Conservation (phyloP, 2,329 filamentous ascomycete species). For the Colletotrichum lindemuthianum region DNA sequence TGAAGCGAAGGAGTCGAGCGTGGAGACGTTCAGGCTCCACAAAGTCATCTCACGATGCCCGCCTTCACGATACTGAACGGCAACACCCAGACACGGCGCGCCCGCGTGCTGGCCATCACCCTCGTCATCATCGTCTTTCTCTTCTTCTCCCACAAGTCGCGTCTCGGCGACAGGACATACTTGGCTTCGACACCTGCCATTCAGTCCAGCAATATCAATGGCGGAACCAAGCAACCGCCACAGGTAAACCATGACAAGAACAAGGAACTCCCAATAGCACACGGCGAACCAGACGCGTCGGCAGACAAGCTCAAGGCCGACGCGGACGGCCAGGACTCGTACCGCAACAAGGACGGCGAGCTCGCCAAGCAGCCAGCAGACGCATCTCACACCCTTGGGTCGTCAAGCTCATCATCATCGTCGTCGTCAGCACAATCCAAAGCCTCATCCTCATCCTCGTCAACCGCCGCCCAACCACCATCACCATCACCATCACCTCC, state of each 20-base stretch:
- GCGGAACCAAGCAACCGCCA: background rate
- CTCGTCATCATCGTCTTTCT: slow-evolving; percentile 19
- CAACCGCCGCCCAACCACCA: background rate
- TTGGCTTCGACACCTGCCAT: background rate
- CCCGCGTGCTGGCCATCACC: slow-evolving; percentile 19
- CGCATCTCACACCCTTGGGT: background rate
- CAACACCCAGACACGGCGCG: slow-evolving; percentile 13
- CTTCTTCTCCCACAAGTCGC: slow-evolving; percentile 18
- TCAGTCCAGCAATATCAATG: background rate
- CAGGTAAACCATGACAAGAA: slow-evolving; percentile 23
- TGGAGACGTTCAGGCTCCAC: background rate
- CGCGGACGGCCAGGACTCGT: slow-evolving; percentile 26
- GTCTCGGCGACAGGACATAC: slow-evolving; percentile 6
- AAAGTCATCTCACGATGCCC: slow-evolving; percentile 14
- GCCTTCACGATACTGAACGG: slow-evolving; percentile 25
- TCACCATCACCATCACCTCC: background rate
- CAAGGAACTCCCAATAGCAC: background rate
- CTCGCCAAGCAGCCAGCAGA: slow-evolving; percentile 13
- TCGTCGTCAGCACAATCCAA: background rate
- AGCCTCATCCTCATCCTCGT: background rate
- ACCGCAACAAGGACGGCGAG: slow-evolving; percentile 31
- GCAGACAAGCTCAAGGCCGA: slow-evolving; percentile 24
- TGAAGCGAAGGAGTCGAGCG: background rate
- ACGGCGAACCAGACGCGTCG: slow-evolving; percentile 23
- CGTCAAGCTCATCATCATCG: no score